Conservation (phyloP, 192 early-diverging fungal genomes). For the Globomyces pollinis-pini region DNA sequence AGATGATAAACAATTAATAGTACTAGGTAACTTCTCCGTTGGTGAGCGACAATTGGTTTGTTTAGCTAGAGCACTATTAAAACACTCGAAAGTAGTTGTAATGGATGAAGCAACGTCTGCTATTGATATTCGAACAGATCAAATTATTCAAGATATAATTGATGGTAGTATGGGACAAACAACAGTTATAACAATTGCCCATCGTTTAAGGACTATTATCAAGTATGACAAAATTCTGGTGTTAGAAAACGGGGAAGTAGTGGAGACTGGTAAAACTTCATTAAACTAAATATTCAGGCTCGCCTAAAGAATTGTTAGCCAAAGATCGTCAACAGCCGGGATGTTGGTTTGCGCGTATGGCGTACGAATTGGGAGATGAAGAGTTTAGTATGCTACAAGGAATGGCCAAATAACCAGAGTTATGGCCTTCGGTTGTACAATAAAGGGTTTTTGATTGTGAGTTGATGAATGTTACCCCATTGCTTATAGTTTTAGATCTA, state of each 20-base stretch:
- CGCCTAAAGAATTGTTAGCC: slow-evolving; percentile 23
- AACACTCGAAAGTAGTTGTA: slow-evolving; percentile 36
- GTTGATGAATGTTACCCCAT: neutral
- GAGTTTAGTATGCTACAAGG: neutral
- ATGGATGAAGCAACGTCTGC: slow-evolving; percentile 35
- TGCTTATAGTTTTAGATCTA: neutral
- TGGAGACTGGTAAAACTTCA: slow-evolving; percentile 18
- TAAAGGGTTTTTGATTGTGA: neutral
- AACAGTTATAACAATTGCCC: slow-evolving; percentile 32
- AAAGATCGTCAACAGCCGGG: slow-evolving; percentile 8
- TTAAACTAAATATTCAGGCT: slow-evolving; percentile 15
- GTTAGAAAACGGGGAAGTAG: slow-evolving; percentile 32
- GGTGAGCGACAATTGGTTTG: slow-evolving; percentile 81
- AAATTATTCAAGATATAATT: slow-evolving; percentile 17
- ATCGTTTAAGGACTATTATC: slow-evolving; percentile 32
- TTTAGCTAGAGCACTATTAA: slow-evolving; percentile 64
- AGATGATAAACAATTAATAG: neutral
- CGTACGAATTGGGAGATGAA: slow-evolving; percentile 31
- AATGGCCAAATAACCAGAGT: neutral
- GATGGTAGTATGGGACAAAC: slow-evolving; percentile 11
- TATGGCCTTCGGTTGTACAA: neutral
- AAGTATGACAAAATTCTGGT: slow-evolving; percentile 37
- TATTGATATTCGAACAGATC: slow-evolving; percentile 23
- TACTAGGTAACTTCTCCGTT: slow-evolving; percentile 62
- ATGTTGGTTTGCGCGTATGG: slow-evolving; percentile 40